Evolutionary conservation across 2,329 filamentous ascomycete species (phyloP), one percentile per base, ranked within the genome.

Genomic region (Nothophoma quercina): DNA sequence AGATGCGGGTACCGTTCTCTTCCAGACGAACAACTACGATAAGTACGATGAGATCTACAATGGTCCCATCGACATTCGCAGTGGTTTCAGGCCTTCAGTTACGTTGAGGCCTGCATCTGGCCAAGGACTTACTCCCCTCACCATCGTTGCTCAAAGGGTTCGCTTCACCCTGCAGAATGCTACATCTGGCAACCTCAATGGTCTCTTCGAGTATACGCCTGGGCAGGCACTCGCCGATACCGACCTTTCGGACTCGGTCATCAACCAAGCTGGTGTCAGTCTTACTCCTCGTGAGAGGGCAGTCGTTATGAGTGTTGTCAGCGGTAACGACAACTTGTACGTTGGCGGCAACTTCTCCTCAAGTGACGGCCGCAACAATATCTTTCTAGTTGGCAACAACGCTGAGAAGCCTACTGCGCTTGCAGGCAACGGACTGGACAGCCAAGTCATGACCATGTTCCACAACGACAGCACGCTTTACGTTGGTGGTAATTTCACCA

Each of bases 41-140:
- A 99, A 99, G 75, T 98, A 96, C 69, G 95, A 99, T 70, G 87
- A 90, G 62, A 87, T 99, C 52, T 96, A 92, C 75, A 89, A 88
- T 60, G 95, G 93, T 38, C 86, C 86, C 60, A 86, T 99, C 46
- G 91, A 98, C 69, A 87, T 87, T 46, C 86, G 84, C 45, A 88
- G 85, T 57, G 83, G 83, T 16, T 97, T 97, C 79, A 87, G 87
- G 33, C 91, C 93, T 12, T 85, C 85, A 4, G 86, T 99, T 44
- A 96, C 89, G 0, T 78, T 99, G 35, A 83, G 85, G 0, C 89
- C 93, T 4, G 78, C 85, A 18, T 72, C 82, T 25, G 86, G 84
- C 30, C 89, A 92, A 72, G 69, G 59, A 8, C 64, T 63, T 86
- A 48, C 57, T 7, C 57, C 65, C 2, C 79, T 95, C 69, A 89